Base-by-base conservation (phyloP, 768 basidiomycete species). In the Steccherinum ochraceum region DNA sequence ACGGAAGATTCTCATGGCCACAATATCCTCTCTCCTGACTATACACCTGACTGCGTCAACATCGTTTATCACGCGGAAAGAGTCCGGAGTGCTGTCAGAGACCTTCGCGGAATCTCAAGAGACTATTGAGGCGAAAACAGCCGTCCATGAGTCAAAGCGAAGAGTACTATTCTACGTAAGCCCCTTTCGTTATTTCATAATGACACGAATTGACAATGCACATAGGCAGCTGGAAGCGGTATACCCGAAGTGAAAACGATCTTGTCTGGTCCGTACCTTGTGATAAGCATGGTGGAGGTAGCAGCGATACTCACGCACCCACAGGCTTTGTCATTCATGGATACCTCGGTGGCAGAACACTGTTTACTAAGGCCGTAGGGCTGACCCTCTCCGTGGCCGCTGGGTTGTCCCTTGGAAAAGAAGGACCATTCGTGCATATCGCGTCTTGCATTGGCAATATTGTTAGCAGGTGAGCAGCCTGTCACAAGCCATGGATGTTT, bases 181-280 rank as follows among this genome's bases (percentile, higher is more conserved):
- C 73, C 7, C 18, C 25, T 24, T 10, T 35, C 49, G 41, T 43
- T 12, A 23, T 54, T 5, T 12, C 41, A 21, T 45, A 18, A 12
- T 24, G 12, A 4, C 2, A 13, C 23, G 23, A 23, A 1, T n/a
- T 52, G 12, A 40, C 25, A 11, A 2, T n/a, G 23, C n/a, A 24
- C 20, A 46, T 48, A 89, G 86, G 92, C 96, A 10, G 92, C 93
- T 18, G 96, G 96, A 18, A 90, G 87, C 61, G 96, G 96, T 45
- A 94, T 98, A 50, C 93, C 94, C 0, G 95, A 99, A 67, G 86
- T 99, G 64, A 99, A 99, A 67, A 90, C 89, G 0, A 93, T 95
- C 51, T 75, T 95, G 41, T 90, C 88, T 46, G 92, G 89, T 83
- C 57, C 40, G 69, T 51, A 7, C 41, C 25, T 26, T n/a, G n/a